Evolutionary conservation across 352 stramenopile genomes (phyloP).

Genomic region (Globisporangium cylindrosporum): DNA sequence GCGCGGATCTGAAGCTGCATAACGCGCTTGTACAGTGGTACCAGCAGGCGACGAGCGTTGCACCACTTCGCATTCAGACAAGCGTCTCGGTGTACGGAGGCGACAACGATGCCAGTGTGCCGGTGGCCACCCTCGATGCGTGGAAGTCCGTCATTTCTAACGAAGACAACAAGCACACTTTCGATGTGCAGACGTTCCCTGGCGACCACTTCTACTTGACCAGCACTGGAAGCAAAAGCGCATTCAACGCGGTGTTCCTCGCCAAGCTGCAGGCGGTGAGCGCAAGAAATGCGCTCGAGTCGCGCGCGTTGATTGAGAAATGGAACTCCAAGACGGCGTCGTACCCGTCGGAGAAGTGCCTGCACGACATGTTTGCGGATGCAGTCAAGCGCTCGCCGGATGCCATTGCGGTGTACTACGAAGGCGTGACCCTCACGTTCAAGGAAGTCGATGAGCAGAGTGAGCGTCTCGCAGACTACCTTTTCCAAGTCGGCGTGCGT

Average conservation of each 20-base stretch:
- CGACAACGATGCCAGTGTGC: slow-evolving; percentile 34
- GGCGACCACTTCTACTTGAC: slow-evolving; percentile 70
- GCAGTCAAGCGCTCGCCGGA: slow-evolving; percentile 63
- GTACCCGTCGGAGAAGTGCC: slow-evolving; percentile 70
- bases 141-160: slow-evolving; percentile 31
- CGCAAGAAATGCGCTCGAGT: slow-evolving; percentile 39
- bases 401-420: slow-evolving; percentile 67
- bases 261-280: slow-evolving; percentile 35
- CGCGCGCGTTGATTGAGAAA: slow-evolving; percentile 37
- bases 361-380: slow-evolving; percentile 82
- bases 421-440: slow-evolving; percentile 68
- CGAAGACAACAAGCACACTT: slow-evolving; percentile 14
- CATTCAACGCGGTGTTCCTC: slow-evolving; percentile 35
- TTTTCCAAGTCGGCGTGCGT: slow-evolving; percentile 62
- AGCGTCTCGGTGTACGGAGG: slow-evolving; percentile 57
- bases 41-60: slow-evolving; percentile 14
- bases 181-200: slow-evolving; percentile 44
- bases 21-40: slow-evolving; percentile 48
- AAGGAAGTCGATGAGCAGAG: slow-evolving; percentile 64
- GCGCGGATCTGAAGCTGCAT: slow-evolving; percentile 50
- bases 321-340: slow-evolving; percentile 47
- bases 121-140: slow-evolving; percentile 28
- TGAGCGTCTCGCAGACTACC: slow-evolving; percentile 57
- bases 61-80: slow-evolving; percentile 6
- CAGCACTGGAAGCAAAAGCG: slow-evolving; percentile 25